These are phyloP conservation scores for Massarina eburnea DNA, from an alignment of 2,329 filamentous ascomycete genomes.

Conservation along the genomic window DNA sequence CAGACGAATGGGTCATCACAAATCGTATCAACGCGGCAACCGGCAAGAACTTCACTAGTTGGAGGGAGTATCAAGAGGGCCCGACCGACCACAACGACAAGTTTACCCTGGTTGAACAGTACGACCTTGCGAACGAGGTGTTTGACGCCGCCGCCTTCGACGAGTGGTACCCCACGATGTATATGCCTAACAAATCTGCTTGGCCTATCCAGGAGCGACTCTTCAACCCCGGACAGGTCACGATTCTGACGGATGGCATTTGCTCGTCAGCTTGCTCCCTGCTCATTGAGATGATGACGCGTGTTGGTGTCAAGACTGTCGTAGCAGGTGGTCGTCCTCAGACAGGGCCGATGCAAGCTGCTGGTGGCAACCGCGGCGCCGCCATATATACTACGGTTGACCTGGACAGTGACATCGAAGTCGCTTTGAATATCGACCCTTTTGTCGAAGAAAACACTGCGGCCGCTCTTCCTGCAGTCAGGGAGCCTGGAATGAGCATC, in stretches of 20 bases:
- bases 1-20: constrained; percentile 14
- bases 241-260: constrained; percentile 53
- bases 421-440: constrained; percentile 6
- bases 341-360: constrained; percentile 58
- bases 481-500: constrained; percentile 22
- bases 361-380: constrained; percentile 61
- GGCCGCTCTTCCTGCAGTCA: constrained; percentile 6
- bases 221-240: constrained; percentile 27
- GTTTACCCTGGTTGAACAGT: constrained; percentile 9
- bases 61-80: constrained; percentile 42
- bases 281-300: constrained; percentile 55
- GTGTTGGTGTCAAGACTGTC: constrained; percentile 55
- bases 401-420: constrained; percentile 33
- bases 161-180: constrained; percentile 7
- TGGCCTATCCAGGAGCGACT: constrained; percentile 4
- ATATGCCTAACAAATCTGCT: constrained; percentile 2
- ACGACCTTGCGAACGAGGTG: constrained; percentile 8
- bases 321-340: constrained; percentile 59
- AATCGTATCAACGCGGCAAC: constrained; percentile 15
- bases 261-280: constrained; percentile 61
- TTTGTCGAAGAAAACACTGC: constrained; percentile 1
- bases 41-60: constrained; percentile 38
- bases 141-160: constrained; percentile 14
- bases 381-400: constrained; percentile 38
- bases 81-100: constrained; percentile 15